phyloP scores from a whole-genome alignment of 2,329 filamentous ascomycete genomes.

The Venturiaceae sp. region DNA sequence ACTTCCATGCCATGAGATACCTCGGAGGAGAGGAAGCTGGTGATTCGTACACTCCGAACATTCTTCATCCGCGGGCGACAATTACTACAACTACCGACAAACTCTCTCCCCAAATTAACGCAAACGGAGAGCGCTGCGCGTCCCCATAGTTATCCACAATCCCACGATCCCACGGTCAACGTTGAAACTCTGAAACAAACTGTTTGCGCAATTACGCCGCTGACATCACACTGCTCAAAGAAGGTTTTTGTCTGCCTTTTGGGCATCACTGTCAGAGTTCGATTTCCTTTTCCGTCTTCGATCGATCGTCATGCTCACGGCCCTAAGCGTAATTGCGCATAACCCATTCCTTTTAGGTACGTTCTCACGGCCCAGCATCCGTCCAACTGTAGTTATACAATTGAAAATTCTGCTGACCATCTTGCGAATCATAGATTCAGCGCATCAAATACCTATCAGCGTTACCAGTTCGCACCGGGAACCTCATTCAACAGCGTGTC shows the following conservation, averaged over 20 bases:
- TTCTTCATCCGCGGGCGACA: not conserved
- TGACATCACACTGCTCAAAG: too few species aligned
- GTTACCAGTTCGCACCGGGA: not conserved
- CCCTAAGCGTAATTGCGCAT: not conserved
- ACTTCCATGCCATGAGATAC: not conserved
- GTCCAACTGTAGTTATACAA: not conserved
- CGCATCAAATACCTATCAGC: not conserved
- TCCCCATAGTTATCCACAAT: not conserved
- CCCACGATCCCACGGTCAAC: not conserved
- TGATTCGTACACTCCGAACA: not conserved
- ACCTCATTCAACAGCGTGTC: not conserved
- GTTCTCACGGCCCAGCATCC: not conserved
- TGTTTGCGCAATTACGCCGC: too few species aligned
- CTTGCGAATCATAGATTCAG: not conserved
- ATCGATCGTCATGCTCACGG: not conserved
- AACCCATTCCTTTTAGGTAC: not conserved
- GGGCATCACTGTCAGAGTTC: not conserved
- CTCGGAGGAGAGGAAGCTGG: not conserved
- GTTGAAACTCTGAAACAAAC: too few species aligned
- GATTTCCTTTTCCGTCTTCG: not conserved
- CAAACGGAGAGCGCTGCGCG: not conserved
- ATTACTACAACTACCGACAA: not conserved
- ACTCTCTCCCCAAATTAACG: not conserved
- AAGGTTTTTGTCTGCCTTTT: not conserved
- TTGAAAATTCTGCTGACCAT: not conserved